These are phyloP conservation scores for Pseudogymnoascus sp. DNA, from an alignment of 2,329 filamentous ascomycete species.

Conservation along the genomic window DNA sequence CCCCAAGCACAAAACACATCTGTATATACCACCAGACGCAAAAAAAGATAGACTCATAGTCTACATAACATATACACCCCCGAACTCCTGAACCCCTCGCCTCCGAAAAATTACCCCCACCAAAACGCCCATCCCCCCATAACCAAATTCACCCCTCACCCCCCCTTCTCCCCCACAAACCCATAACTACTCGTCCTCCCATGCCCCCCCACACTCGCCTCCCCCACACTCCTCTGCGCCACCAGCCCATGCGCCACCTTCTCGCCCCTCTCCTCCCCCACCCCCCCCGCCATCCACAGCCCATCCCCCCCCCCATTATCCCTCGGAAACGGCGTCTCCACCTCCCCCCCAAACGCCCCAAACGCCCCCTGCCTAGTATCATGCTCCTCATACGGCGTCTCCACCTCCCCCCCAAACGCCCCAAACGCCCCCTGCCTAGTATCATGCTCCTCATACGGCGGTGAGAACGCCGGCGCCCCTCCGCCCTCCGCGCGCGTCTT, in stretches of 20 bases:
- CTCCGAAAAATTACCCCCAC: neutral
- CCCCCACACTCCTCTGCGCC: neutral
- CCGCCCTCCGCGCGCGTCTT: slow-evolving; percentile 55
- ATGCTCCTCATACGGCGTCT: neutral
- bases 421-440: neutral
- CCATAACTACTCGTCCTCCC: neutral
- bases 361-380: neutral
- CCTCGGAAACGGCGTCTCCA: neutral
- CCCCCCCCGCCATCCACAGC: slow-evolving; percentile 12
- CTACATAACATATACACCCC: neutral
- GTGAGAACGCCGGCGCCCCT: neutral
- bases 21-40: neutral
- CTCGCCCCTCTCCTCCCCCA: neutral
- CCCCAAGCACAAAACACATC: neutral
- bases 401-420: neutral
- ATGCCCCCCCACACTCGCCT: neutral
- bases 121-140: neutral
- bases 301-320: neutral
- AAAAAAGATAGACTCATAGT: neutral
- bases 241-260: neutral
- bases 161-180: neutral
- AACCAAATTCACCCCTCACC: neutral
- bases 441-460: neutral
- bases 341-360: neutral
- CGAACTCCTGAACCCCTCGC: too few relatives aligned